These are phyloP conservation scores for Xylariales sp. DNA, from an alignment of 2,329 filamentous ascomycete species.

Conservation along the genomic window DNA sequence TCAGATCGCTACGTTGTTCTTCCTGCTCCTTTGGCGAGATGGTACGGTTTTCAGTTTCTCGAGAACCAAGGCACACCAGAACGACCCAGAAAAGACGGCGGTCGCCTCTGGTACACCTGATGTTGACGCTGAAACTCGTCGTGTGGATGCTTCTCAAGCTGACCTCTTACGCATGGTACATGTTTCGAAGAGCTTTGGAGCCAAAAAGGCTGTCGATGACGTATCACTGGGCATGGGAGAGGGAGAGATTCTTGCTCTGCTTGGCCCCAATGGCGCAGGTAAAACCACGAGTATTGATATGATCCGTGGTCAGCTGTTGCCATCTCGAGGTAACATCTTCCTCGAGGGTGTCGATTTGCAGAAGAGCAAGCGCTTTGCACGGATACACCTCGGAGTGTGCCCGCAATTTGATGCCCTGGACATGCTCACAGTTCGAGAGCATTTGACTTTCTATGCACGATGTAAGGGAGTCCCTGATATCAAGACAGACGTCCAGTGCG, in stretches of 20 bases:
- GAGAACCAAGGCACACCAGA: constrained; percentile 11
- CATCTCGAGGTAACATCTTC: constrained; percentile 60
- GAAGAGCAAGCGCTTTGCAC: constrained; percentile 56
- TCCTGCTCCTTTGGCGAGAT: constrained; percentile 62
- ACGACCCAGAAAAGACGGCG: constrained; percentile 23
- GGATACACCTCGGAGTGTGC: constrained; percentile 66
- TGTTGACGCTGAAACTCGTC: constrained; percentile 24
- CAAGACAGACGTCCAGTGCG: constrained; percentile 57
- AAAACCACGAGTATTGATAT: constrained; percentile 70
- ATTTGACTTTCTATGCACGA: constrained; percentile 68
- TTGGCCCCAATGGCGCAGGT: constrained; percentile 74
- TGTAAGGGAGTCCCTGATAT: constrained; percentile 62
- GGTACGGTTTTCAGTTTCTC: constrained; percentile 48
- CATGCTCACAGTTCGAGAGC: constrained; percentile 67
- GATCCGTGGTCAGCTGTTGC: constrained; percentile 68
- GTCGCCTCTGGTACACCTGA: constrained; percentile 17
- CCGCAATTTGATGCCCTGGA: constrained; percentile 72
- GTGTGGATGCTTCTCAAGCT: constrained; percentile 21
- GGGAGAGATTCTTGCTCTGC: constrained; percentile 67
- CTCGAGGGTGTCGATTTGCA: constrained; percentile 64
- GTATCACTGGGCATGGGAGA: constrained; percentile 64
- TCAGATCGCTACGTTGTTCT: constrained; percentile 56
- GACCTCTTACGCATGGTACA: constrained; percentile 59
- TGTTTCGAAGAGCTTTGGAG: constrained; percentile 63
- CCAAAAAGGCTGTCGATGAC: constrained; percentile 62